Evolutionary conservation across 495 filamentous ascomycete species (phyloP).

Genomic region (Penicillium bovifimosum): DNA sequence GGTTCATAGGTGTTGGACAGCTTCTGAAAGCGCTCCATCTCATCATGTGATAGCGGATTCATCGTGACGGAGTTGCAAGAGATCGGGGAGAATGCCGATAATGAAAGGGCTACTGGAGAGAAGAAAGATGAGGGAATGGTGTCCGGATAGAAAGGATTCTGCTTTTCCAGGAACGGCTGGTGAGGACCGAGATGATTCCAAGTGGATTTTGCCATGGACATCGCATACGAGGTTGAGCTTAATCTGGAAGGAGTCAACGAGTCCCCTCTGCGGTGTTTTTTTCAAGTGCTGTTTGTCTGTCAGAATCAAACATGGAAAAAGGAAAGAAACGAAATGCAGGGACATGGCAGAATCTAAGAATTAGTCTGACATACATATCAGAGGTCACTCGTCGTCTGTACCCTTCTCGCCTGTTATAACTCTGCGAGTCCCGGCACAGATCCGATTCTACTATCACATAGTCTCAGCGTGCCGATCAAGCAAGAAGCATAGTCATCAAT

Average conservation of each 20-base stretch:
- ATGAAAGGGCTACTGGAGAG: constrained; percentile 21
- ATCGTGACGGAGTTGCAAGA: constrained; percentile 28
- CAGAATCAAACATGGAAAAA: not conserved
- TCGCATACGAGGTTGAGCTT: constrained; percentile 26
- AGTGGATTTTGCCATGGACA: constrained; percentile 40
- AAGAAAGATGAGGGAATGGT: constrained; percentile 18
- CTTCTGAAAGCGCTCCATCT: constrained; percentile 50
- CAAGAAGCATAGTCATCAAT: not conserved
- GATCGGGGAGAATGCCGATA: constrained; percentile 17
- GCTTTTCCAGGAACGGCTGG: constrained; percentile 31
- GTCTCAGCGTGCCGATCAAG: constrained; percentile 13
- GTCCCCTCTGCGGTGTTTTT: constrained; percentile 5
- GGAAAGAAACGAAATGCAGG: not conserved
- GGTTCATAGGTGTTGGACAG: constrained; percentile 61
- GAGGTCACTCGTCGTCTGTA: constrained; percentile 10
- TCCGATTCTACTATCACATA: constrained; percentile 6
- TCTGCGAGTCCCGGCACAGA: constrained; percentile 10
- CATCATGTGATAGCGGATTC: constrained; percentile 44
- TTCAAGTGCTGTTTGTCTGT: not conserved
- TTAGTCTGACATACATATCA: not conserved
- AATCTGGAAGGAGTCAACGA: constrained; percentile 1
- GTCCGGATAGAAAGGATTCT: constrained; percentile 26
- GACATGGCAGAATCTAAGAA: not conserved
- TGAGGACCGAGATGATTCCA: constrained; percentile 38
- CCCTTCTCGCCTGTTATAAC: constrained; percentile 8